A percentile compares a stretch with the other conserved stretches of the same genome.
phyloP scores from a whole-genome alignment of 1,139 yeast species.

The Zygosaccharomyces pseudobailii region DNA sequence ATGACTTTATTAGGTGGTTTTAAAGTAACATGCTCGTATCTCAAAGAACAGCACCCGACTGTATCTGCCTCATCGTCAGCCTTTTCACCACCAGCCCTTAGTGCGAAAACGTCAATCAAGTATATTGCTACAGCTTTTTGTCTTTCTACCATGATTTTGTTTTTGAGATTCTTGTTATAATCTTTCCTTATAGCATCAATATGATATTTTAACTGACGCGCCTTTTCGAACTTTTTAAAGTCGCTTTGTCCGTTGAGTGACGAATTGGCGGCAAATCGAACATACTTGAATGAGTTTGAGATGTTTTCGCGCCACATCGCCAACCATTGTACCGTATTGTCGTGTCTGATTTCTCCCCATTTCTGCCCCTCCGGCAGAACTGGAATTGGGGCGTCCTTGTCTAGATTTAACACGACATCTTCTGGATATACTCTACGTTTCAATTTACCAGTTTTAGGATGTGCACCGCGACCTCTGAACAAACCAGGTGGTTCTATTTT shows the following conservation, averaged over 20 bases:
- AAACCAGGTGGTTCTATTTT: constrained; percentile 94
- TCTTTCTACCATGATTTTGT: constrained; percentile 75
- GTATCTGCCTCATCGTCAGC: constrained; percentile 98
- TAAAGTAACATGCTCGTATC: constrained; percentile 83
- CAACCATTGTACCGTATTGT: constrained; percentile 88
- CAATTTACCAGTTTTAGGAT: constrained; percentile 89
- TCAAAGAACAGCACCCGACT: constrained; percentile 92
- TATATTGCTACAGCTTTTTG: constrained; percentile 95
- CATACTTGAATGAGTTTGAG: constrained; percentile 78
- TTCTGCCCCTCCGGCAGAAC: constrained; percentile 79
- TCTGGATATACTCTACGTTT: constrained; percentile 83
- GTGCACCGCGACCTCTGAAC: constrained; percentile 95
- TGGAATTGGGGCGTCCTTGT: constrained; percentile 69
- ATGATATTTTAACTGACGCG: constrained; percentile 72
- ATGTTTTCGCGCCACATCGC: constrained; percentile 98
- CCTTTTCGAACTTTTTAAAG: constrained; percentile 87
- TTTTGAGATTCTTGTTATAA: constrained; percentile 65
- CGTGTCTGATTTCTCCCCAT: constrained; percentile 90
- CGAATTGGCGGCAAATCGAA: constrained; percentile 85
- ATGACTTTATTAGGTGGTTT: constrained; percentile 82
- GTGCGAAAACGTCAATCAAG: constrained; percentile 87
- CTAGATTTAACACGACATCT: constrained; percentile 78
- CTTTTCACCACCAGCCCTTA: constrained; percentile 98
- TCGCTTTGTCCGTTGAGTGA: constrained; percentile 90
- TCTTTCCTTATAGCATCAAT: constrained; percentile 72